Base-by-base conservation (phyloP, 768 basidiomycete genomes). In the Auricularia sp. region DNA sequence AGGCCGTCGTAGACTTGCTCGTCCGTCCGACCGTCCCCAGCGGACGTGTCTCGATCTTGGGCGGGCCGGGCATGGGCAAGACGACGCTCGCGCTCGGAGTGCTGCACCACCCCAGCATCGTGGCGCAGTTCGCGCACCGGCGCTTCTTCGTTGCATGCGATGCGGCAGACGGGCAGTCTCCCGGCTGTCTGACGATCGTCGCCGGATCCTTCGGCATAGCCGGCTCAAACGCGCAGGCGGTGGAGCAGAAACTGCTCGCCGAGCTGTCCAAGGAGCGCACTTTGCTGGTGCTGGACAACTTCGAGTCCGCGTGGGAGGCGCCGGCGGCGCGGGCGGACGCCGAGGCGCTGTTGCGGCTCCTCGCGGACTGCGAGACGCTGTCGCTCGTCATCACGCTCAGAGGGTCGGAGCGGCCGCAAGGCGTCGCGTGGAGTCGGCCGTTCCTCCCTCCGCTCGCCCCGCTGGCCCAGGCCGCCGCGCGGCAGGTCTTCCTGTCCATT, bases 21-120 rank as follows among this genome's bases (percentile, higher is more conserved):
- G n/a, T 8, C 53, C 29, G 29, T 29, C 29, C 29, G 29, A 0
- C 29, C 3, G 29, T n/a, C 23, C 1, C 53, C 29, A 54, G 1
- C 53, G 53, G 53, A 0, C 65, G 21, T 36, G 61, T 61, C 62
- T 65, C 61, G 60, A 62, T 73, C 60, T 66, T 73, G 42, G 72
- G 72, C 16, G 42, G 63, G 2, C 78, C 76, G 1, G 78, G 78
- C 8, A 77, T 78, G 67, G 77, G 78, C 16, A 79, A 79, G 67
- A 78, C 78, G 3, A 68, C 75, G 3, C 65, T 74, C 35, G 76
- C 78, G 1, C 70, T 77, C 10, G 73, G 73, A 2, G 71, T 77
- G 29, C 70, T 74, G 43, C 68, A 74, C 36, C 66, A 71, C 34
- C 33, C 66, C 16, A 58, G 62, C 11, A 64, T 77, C 6, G 64